These are phyloP conservation scores for Ophiocordyceps australis DNA, from an alignment of 2,329 filamentous ascomycete species.

Conservation along the genomic window DNA sequence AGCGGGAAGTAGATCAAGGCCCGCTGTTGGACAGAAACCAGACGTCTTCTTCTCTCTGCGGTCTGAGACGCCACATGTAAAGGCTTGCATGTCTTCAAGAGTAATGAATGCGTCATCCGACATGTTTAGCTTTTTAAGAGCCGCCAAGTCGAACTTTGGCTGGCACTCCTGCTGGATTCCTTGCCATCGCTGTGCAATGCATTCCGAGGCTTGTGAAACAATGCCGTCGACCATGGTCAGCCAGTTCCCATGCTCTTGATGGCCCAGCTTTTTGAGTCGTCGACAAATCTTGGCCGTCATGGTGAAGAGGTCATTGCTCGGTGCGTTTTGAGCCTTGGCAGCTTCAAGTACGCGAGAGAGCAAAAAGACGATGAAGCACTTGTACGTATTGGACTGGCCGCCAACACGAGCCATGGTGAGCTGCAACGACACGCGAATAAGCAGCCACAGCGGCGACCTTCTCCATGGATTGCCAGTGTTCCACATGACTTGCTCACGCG, in stretches of 20 bases:
- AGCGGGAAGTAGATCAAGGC: not conserved
- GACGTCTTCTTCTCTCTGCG: not conserved
- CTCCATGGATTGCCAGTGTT: conserved; percentile 1
- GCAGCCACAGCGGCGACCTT: conserved; percentile 2
- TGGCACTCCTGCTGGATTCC: not conserved
- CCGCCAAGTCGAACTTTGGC: conserved; percentile 1
- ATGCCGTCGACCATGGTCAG: not conserved
- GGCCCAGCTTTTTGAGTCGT: conserved; percentile 20
- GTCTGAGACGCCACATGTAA: not conserved
- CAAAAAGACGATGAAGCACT: conserved; percentile 28
- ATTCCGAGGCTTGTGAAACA: not conserved
- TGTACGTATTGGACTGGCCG: conserved; percentile 20
- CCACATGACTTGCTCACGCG: conserved; percentile 24
- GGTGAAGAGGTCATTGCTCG: conserved; percentile 12
- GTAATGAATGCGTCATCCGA: not conserved
- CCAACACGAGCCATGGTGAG: not conserved
- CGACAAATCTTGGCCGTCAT: conserved; percentile 26
- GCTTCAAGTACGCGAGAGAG: conserved; percentile 15
- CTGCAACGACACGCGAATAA: conserved; percentile 3
- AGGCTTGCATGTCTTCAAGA: not conserved
- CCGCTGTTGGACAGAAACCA: not conserved
- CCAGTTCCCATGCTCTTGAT: not conserved
- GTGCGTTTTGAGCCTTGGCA: conserved; percentile 3
- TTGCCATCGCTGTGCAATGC: not conserved
- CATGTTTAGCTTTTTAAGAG: conserved; percentile 1